Percentiles rank a stretch among this genome's conserved stretches.
Conservation (phyloP, 805 yeast genomes). For the Candida tibetensis region DNA sequence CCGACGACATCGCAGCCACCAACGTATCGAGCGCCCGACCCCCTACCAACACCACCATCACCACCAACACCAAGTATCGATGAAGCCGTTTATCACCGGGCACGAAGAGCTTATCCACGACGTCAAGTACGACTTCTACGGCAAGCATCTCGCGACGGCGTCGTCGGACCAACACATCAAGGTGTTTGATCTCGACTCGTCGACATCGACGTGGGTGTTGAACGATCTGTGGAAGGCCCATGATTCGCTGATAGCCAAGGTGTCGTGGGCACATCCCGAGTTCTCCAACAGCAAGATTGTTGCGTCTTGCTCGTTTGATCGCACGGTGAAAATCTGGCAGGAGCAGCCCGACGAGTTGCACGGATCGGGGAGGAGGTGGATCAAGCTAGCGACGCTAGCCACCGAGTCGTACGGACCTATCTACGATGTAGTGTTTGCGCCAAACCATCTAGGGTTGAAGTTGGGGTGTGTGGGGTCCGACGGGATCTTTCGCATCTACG, state of each 20-base stretch:
- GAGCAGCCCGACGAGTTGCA: slow-evolving; percentile 76
- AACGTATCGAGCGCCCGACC: no score
- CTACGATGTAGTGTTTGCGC: slow-evolving; percentile 88
- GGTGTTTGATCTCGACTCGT: slow-evolving; percentile 73
- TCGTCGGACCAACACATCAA: slow-evolving; percentile 93
- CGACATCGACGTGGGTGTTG: slow-evolving; percentile 72
- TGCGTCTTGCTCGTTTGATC: slow-evolving; percentile 87
- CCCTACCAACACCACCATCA: no score
- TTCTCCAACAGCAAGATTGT: slow-evolving; percentile 70
- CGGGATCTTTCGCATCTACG: slow-evolving; percentile 81
- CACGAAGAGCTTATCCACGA: slow-evolving; percentile 94
- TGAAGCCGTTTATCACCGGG: slow-evolving; percentile 79
- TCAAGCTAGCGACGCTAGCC: slow-evolving; percentile 66
- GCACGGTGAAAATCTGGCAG: slow-evolving; percentile 88
- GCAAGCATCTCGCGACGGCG: slow-evolving; percentile 88
- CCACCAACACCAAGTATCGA: no score
- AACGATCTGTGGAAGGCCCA: slow-evolving; percentile 96
- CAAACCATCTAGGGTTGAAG: slow-evolving; percentile 75
- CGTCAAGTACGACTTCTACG: slow-evolving; percentile 88
- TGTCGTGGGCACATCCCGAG: slow-evolving; percentile 94
- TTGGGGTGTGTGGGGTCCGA: slow-evolving; percentile 88
- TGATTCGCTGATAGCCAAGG: slow-evolving; percentile 77
- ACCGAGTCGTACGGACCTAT: slow-evolving; percentile 82
- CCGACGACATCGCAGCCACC: no score
- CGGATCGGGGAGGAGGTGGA: slow-evolving; percentile 85